These are phyloP conservation scores for Leptographium procerum DNA, from an alignment of 2,329 filamentous ascomycete genomes.

Conservation along the genomic window DNA sequence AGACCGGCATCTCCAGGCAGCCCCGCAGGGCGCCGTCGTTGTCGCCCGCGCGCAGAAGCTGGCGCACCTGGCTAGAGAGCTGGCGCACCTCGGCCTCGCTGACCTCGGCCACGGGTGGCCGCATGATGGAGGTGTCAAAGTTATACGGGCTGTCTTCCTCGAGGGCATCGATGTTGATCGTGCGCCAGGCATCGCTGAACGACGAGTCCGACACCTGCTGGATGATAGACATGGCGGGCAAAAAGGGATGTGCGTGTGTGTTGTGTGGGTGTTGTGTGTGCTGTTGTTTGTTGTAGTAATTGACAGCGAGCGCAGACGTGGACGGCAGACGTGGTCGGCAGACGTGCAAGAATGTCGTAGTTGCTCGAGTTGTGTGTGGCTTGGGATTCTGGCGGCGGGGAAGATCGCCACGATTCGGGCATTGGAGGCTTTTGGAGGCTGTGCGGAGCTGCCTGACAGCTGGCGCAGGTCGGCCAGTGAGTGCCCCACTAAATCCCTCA, in stretches of 20 bases:
- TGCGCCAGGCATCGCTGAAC: slow-evolving; percentile 61
- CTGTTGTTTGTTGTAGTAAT: no score
- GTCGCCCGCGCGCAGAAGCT: slow-evolving; percentile 78
- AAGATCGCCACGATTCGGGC: no score
- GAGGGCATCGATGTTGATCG: slow-evolving; percentile 86
- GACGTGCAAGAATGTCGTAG: no score
- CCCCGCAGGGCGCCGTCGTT: slow-evolving; percentile 75
- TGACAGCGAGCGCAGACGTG: no score
- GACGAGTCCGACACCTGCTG: slow-evolving; percentile 51
- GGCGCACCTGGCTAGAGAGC: slow-evolving; percentile 70
- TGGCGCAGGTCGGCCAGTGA: background rate
- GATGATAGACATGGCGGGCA: slow-evolving; percentile 49
- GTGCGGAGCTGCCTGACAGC: background rate
- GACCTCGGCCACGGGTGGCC: slow-evolving; percentile 63
- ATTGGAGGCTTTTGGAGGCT: no score
- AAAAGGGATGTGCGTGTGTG: background rate
- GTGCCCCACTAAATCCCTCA: background rate
- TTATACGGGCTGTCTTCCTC: slow-evolving; percentile 84
- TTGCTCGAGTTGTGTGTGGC: background rate
- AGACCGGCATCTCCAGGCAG: slow-evolving; percentile 78
- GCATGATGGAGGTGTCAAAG: slow-evolving; percentile 79
- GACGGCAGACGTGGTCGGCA: no score
- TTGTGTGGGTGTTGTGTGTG: background rate
- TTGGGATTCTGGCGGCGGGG: background rate
- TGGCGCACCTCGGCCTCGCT: slow-evolving; percentile 68